Conservation (phyloP, 768 basidiomycete genomes). For the Leccinum sublutescens region DNA sequence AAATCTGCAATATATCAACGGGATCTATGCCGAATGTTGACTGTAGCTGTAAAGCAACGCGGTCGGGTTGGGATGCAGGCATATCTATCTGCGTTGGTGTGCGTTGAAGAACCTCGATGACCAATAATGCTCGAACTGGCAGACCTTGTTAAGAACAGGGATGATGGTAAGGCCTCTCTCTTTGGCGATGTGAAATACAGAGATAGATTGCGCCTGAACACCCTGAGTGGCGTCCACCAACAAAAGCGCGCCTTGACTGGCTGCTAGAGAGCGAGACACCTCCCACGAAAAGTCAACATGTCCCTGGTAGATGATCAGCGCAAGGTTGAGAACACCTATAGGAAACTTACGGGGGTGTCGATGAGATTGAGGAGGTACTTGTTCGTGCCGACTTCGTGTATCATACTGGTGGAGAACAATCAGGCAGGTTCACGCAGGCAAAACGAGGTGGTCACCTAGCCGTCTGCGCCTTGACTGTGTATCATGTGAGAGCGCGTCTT, state of each 20-base stretch:
- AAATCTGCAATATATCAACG: conserved; percentile 71
- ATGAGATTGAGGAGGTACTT: conserved; percentile 87
- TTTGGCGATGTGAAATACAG: conserved; percentile 86
- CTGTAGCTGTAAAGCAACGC: conserved; percentile 77
- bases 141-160: conserved; percentile 90
- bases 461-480: conserved; percentile 89
- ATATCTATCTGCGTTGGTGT: conserved; percentile 72
- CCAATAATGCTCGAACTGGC: not conserved
- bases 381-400: conserved; percentile 54
- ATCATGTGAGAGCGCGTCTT: conserved; percentile 4
- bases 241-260: conserved; percentile 86
- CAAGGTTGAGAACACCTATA: not conserved
- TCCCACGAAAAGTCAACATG: conserved; percentile 99
- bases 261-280: conserved; percentile 87
- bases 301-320: conserved; percentile 47
- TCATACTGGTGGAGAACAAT: conserved; percentile 57
- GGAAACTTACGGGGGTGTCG: conserved; percentile 77
- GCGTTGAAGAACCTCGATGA: conserved; percentile 1
- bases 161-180: conserved; percentile 82
- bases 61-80: conserved; percentile 81
- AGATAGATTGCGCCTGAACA: conserved; percentile 95
- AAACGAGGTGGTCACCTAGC: conserved; percentile 56
- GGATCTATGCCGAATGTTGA: conserved; percentile 80
- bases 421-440: not conserved
- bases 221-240: conserved; percentile 98